These are phyloP conservation scores for Fusarium sp. DNA, from an alignment of 2,329 filamentous ascomycete species.

Conservation along the genomic window DNA sequence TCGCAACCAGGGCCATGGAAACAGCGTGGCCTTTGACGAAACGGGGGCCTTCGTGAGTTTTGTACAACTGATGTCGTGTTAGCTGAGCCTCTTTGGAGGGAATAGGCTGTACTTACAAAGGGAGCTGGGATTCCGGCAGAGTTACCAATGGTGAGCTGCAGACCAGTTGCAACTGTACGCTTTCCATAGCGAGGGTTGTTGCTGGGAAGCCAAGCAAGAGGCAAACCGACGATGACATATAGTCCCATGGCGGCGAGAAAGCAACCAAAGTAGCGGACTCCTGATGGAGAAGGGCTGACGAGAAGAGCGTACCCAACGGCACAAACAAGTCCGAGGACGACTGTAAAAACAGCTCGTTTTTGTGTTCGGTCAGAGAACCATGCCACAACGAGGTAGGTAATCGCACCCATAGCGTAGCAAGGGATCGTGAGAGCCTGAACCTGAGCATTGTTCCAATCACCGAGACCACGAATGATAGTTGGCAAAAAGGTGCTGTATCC, in stretches of 20 bases:
- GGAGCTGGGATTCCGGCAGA: slow-evolving; percentile 71
- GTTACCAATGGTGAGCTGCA: slow-evolving; percentile 74
- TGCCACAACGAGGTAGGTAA: slow-evolving; percentile 68
- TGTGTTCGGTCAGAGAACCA: slow-evolving; percentile 69
- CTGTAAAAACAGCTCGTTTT: slow-evolving; percentile 65
- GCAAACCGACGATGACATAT: slow-evolving; percentile 59
- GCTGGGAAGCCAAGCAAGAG: slow-evolving; percentile 59
- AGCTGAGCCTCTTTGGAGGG: accelerated
- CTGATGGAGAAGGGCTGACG: slow-evolving; percentile 63
- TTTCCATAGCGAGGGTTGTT: slow-evolving; percentile 75
- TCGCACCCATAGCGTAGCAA: slow-evolving; percentile 71
- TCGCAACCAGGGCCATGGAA: slow-evolving; percentile 59
- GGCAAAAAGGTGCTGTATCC: slow-evolving; percentile 72
- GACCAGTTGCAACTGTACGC: slow-evolving; percentile 68
- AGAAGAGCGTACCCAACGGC: slow-evolving; percentile 69
- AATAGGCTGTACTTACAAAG: slow-evolving; percentile 51
- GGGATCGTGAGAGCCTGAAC: slow-evolving; percentile 77
- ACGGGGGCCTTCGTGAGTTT: slow-evolving; percentile 53
- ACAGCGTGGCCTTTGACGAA: slow-evolving; percentile 64
- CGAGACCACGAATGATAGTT: slow-evolving; percentile 72
- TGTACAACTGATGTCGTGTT: slow-evolving; percentile 41
- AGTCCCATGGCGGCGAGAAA: slow-evolving; percentile 72
- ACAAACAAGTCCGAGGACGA: slow-evolving; percentile 64
- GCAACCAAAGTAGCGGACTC: slow-evolving; percentile 71
- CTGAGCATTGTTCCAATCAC: slow-evolving; percentile 53